Base-by-base conservation (phyloP, 495 filamentous ascomycete species). In the Niebla homalea region DNA sequence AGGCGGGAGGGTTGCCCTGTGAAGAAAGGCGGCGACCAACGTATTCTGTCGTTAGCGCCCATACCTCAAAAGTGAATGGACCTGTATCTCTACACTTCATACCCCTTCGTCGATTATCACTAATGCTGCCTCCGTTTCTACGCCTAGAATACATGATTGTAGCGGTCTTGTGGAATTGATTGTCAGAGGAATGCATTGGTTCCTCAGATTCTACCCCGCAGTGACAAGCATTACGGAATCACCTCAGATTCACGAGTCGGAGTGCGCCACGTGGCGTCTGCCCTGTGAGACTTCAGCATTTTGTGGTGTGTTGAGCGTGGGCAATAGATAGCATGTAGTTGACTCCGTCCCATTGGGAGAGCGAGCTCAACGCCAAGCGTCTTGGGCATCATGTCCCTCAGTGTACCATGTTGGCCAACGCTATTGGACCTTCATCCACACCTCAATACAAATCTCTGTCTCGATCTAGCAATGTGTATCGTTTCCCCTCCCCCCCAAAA, bases 141-240 rank as follows among this genome's bases (percentile, higher is more conserved):
- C 44, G 25, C 23, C 44, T 43, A 19, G 21, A 43, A 11, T 19
- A 43, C 21, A 43, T 50, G 48, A 38, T n/a, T 50, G 48, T 44
- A 50, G 48, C 48, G 32, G 41, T 40, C 38, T 23, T 50, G 48
- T 40, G 38, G n/a, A 50, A 43, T 39, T n/a, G 47, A 18, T 15
- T 25, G 2, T 8, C 19, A 49, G n/a, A 1, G 47, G 20, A 40
- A 49, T 38, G 20, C 15, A 49, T 38, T 38, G 29, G 20, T 43
- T 29, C 15, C 47, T 49, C 36, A n/a, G 47, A 41, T 49, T 18
- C 47, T 43, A 49, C 47, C 47, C 47, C 47, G 47, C 47, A 49
- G 47, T 49, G 47, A 49, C 47, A 15, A 49, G 21, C 29, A 23
- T n/a, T 49, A 43, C 40, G 36, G 20, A 43, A 42, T 49, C 47